Base-by-base conservation (phyloP, 331 rosid species). In the Prunus yedoensis region DNA sequence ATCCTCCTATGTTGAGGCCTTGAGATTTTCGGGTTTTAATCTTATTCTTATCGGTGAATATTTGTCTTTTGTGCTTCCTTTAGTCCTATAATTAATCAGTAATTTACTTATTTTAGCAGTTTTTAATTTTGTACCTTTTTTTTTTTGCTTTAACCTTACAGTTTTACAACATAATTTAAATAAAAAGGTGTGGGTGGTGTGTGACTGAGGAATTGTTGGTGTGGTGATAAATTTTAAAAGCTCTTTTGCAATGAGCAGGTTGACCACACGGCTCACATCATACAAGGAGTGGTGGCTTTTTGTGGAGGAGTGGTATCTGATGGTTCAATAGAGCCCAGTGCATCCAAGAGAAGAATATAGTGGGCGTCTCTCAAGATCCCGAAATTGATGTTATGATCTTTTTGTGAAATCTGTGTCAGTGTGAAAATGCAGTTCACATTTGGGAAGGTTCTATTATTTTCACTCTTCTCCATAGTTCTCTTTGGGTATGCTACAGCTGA, bases 401-500 rank as follows among this genome's bases (percentile, higher is more conserved):
- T 43, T 51, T 28, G 78, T 77, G 80, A 57, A 10, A 72, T 51
- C 49, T 23, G 27, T 21, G 27, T 3, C 21, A 25, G 38, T 25
- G 35, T n/a, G 38, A 77, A 61, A 58, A 85, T 81, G 90, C 59
- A 21, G 41, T 67, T 65, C 64, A 49, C 50, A 15, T 62, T 27
- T 45, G 38, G 77, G 47, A 74, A 32, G 14, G 58, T 73, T 70
- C 43, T 79, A 16, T 68, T 77, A 27, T 72, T 85, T 23, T 74
- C 27, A 61, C 38, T 92, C 73, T 66, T 86, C 64, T 74, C 65
- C 59, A 13, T 92, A 64, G 71, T 85, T 66, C 73, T 85, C 12
- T 74, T 83, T 3, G 84, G 84, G 54, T 72, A 7, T 81, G 87
- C 90, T 13, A 66, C 68, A 21, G 86, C 89, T 0, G 89, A 92